Percentiles rank a stretch among this genome's conserved stretches.
Evolutionary conservation across 2,329 filamentous ascomycete genomes (phyloP).

Genomic region (Bipolaris zeicola): DNA sequence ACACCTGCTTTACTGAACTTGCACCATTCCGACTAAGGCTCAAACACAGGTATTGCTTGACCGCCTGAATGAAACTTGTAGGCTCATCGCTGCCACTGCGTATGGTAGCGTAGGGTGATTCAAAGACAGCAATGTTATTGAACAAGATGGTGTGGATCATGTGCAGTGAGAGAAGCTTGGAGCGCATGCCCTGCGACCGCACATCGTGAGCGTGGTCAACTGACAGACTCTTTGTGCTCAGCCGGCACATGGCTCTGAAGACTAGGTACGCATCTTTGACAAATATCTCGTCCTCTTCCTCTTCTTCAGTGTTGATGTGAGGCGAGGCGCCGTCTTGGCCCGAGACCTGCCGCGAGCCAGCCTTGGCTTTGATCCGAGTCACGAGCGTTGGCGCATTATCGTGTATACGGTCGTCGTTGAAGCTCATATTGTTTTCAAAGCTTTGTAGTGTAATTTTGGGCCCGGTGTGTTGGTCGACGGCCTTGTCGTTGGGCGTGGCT

Average conservation of each 20-base stretch:
- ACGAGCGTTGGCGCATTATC: conserved; percentile 72
- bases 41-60: conserved; percentile 95
- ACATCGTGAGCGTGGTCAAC: conserved; percentile 92
- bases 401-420: conserved; percentile 68
- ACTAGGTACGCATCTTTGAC: conserved; percentile 97
- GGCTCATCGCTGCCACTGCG: conserved; percentile 87
- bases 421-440: conserved; percentile 69
- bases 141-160: conserved; percentile 94
- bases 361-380: conserved; percentile 60
- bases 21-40: conserved; percentile 94
- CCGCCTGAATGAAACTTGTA: conserved; percentile 89
- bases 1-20: conserved; percentile 88
- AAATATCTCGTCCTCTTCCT: conserved; percentile 90
- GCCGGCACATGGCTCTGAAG: conserved; percentile 95
- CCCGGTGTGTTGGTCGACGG: conserved; percentile 55
- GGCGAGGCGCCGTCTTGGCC: conserved; percentile 51
- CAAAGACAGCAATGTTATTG: conserved; percentile 90
- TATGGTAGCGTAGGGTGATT: conserved; percentile 89
- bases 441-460: conserved; percentile 70
- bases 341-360: conserved; percentile 52
- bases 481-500: conserved; percentile 51
- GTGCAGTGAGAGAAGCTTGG: conserved; percentile 92
- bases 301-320: conserved; percentile 65
- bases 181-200: conserved; percentile 94
- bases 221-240: conserved; percentile 89